Base-by-base conservation (phyloP, 768 basidiomycete species). In the Nidularia pulvinata region DNA sequence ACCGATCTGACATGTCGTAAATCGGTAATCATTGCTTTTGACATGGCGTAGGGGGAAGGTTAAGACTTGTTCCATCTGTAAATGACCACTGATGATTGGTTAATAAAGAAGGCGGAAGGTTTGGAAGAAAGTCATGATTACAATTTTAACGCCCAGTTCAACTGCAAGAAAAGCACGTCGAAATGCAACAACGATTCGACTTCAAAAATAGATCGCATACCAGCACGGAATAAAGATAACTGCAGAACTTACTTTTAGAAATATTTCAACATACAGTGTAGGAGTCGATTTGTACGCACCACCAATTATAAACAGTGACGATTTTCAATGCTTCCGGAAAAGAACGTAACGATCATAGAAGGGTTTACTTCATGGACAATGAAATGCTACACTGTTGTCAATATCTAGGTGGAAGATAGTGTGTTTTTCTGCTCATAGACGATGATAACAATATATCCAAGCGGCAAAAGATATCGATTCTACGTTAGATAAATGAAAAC, bases 401-500 rank as follows among this genome's bases (percentile, higher is more conserved):
- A 30, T 30, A 30, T 30, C 25, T 30, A 30, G 4, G 25, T 30
- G 25, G 25, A 30, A 30, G 25, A 30, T 30, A 2, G 33, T 25
- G 11, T 25, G 3, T 52, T n/a, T 43, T 14, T 33, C 10, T 7
- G 14, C 9, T 57, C 53, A 67, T 71, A 71, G 32, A 69, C 62
- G 33, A 63, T 69, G 37, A 74, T 69, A 14, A 73, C 60, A 30
- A 72, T 68, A 49, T 68, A 72, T 7, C 62, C 70, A 52, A 74
- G 49, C 0, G 72, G 72, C 39, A 69, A 61, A 4, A 71, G 50
- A 50, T 73, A 74, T 7, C 71, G 68, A 56, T 74, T 74, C 72
- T 73, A 37, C 13, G 34, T 50, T 7, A n/a, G 32, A 36, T 33
- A 42, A 35, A 30, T 37, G 39, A 46, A 22, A n/a, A 5, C 48